Base-by-base conservation (phyloP, 257 asterid genomes). In the Verbascum thapsus region DNA sequence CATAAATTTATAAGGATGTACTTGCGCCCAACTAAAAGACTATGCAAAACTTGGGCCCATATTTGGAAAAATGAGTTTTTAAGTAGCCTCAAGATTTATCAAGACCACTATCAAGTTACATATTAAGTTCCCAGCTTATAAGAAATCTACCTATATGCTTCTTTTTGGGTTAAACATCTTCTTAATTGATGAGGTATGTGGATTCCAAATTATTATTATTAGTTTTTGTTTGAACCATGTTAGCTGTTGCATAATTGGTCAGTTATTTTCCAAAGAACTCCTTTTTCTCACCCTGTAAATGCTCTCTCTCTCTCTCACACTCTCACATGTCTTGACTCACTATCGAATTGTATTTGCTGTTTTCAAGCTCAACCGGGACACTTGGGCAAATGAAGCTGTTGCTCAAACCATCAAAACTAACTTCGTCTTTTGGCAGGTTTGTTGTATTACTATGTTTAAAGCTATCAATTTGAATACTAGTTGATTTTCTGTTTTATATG, bases 361-460 rank as follows among this genome's bases (percentile, higher is more conserved):
- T 74, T 53, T 83, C 82, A 73, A 92, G 99, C 96, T 94, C 48
- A 94, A 94, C 74, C 96, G 99, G 13, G 97, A 94, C 76, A 90
- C 96, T 18, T 94, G 99, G 99, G 99, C 83, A 64, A 86, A 90
- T 75, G 99, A 94, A 63, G 95, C 97, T 73, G 96, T 87, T 79
- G 89, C 94, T 70, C 97, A 90, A 68, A 94, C 99, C 67, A 87
- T 94, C 75, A 94, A 83, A 72, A 84, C 81, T 13, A 84, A 94
- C 78, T 94, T 90, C 76, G 61, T 94, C 80, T 94, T 94, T 81
- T 94, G 99, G 99, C 99, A 87, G 97, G 99, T 90, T 65, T 47
- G 86, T 41, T 47, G 86, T 41, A 12, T 42, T 73, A 15, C 39
- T 50, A 20, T 76, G 50, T 43, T 73, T 30, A 62, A 50, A 58